Base-by-base conservation (phyloP, 805 yeast genomes). In the Brettanomyces sp. region DNA sequence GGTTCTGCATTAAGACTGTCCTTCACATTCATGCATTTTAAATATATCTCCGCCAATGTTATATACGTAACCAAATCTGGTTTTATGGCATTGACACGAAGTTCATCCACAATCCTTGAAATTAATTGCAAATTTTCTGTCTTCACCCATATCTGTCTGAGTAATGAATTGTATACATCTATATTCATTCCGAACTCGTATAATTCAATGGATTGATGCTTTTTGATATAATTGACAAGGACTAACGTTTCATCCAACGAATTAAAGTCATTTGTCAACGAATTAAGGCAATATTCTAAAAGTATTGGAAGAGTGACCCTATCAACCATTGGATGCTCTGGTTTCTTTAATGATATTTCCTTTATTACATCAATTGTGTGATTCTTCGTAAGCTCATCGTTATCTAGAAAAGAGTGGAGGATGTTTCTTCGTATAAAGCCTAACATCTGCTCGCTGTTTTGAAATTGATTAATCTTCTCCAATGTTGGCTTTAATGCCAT, bases 111-210 rank as follows among this genome's bases (percentile, higher is more conserved):
- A 11, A 64, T 33, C 4, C 43, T 45, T 5, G 52, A 45, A 7
- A 64, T 47, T n/a, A 57, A 36, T 13, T 53, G 53, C 5, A 63
- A 36, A 42, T 62, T 59, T 33, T 53, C 52, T 0, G 66, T 55
- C 25, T 55, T 54, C 0, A 49, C 46, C 67, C 67, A 64, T 3
- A 51, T 39, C 25, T 58, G 64, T 9, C 42, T 35, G 1, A 64
- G 24, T 7, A 64, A 34, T 3, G 57, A 44, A 44, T 62, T 62
- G 51, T 64, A 64, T 11, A 60, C 56, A 30, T 58, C 58, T 7
- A 55, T 57, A 38, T 59, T 56, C 44, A 64, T 52, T 2, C 64
- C 65, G 40, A 52, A 57, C 23, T 61, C 59, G 46, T 60, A 64
- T n/a, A 63, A 50, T 21, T 52, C 56, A 4, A 63, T 59, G 5